These are phyloP conservation scores for Acaromyces ingoldii DNA, from an alignment of 1,284 basidiomycete genomes.

Conservation along the genomic window DNA sequence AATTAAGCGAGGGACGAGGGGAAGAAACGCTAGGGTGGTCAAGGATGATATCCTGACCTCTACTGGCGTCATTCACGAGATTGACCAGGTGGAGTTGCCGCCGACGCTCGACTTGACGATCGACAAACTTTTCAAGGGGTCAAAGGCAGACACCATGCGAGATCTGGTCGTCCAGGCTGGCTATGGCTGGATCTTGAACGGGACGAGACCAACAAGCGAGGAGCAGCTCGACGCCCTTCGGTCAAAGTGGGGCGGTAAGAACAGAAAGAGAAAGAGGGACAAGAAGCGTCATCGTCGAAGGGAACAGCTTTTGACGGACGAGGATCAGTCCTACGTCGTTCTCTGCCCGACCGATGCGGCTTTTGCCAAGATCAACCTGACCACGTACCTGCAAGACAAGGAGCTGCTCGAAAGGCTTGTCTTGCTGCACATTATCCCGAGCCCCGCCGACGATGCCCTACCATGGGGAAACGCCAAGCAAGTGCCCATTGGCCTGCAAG, in stretches of 20 bases:
- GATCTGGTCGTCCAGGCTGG: slow-evolving; percentile 61
- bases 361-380: slow-evolving; percentile 82
- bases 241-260: slow-evolving; percentile 5
- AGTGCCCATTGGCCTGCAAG: slow-evolving; percentile 24
- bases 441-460: slow-evolving; percentile 42
- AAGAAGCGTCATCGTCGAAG: slow-evolving; percentile 9
- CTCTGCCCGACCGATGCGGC: slow-evolving; percentile 87
- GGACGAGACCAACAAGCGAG: slow-evolving; percentile 55
- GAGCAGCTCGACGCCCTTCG: slow-evolving; percentile 11
- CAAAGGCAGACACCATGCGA: slow-evolving; percentile 72
- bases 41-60: slow-evolving; percentile 66
- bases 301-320: slow-evolving; percentile 11
- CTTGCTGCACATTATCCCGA: slow-evolving; percentile 79
- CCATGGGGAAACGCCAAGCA: slow-evolving; percentile 15
- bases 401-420: slow-evolving; percentile 64
- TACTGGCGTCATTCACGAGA: slow-evolving; percentile 85
- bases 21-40: slow-evolving; percentile 30
- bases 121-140: slow-evolving; percentile 82
- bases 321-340: slow-evolving; percentile 51
- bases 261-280: slow-evolving; percentile 4
- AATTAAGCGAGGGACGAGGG: slow-evolving; percentile 13
- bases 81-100: slow-evolving; percentile 79
- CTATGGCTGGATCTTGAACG: slow-evolving; percentile 81
- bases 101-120: slow-evolving; percentile 78
- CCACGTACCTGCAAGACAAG: slow-evolving; percentile 61